Evolutionary conservation across 768 basidiomycete genomes (phyloP).

Genomic region (Phanerochaete carnosa): DNA sequence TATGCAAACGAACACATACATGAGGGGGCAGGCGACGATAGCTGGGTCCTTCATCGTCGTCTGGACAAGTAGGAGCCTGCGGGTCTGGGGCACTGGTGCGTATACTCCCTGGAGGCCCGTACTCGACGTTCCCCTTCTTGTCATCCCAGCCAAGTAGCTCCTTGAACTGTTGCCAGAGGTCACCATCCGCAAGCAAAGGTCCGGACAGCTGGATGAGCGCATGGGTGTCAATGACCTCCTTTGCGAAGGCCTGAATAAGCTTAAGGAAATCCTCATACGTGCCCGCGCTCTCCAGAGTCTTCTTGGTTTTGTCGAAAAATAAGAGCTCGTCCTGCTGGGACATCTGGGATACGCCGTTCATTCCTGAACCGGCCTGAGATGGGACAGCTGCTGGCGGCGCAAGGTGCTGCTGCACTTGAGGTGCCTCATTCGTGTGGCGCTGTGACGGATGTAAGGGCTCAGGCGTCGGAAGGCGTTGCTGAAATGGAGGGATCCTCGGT

Average conservation of each 20-base stretch:
- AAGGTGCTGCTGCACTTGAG: slow-evolving; percentile 1
- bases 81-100: slow-evolving; percentile 75
- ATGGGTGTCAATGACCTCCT: slow-evolving; percentile 85
- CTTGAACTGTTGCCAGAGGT: slow-evolving; percentile 81
- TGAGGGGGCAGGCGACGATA: slow-evolving; percentile 87
- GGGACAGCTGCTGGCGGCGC: neutral
- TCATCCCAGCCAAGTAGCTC: slow-evolving; percentile 82
- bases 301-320: slow-evolving; percentile 94
- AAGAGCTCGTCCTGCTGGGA: slow-evolving; percentile 69
- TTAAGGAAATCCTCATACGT: slow-evolving; percentile 94
- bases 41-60: slow-evolving; percentile 88
- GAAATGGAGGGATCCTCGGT: slow-evolving; percentile 42
- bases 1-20: slow-evolving; percentile 47
- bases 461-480: slow-evolving; percentile 31
- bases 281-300: slow-evolving; percentile 68
- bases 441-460: slow-evolving; percentile 16
- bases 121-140: slow-evolving; percentile 52
- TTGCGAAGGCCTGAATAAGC: slow-evolving; percentile 84
- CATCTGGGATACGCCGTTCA: slow-evolving; percentile 11
- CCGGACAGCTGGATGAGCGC: slow-evolving; percentile 79
- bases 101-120: slow-evolving; percentile 76
- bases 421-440: neutral
- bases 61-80: slow-evolving; percentile 73
- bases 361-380: neutral
- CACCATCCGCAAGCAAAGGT: slow-evolving; percentile 78